Conservation (phyloP, 176 grass and related monocot species). For the Poa pratensis region DNA sequence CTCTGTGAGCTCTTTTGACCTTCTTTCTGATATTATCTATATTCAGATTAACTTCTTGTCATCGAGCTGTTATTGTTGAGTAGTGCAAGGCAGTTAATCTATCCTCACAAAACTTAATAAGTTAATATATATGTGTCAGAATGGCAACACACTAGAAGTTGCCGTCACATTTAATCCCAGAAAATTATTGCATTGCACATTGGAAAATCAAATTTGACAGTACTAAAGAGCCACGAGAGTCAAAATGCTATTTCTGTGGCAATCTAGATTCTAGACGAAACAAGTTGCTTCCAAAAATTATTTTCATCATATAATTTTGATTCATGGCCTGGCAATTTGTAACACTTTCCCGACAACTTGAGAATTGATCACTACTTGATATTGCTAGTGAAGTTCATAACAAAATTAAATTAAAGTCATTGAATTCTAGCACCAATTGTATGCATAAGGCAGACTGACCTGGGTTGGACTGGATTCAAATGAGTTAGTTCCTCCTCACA, state of each 20-base stretch:
- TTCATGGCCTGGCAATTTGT: slow-evolving; percentile 11
- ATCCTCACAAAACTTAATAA: not conserved
- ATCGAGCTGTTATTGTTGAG: not conserved
- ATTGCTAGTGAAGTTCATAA: slow-evolving; percentile 23
- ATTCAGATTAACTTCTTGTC: not conserved
- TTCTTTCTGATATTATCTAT: slow-evolving; percentile 22
- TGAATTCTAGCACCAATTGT: slow-evolving; percentile 11
- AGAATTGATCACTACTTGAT: slow-evolving; percentile 12
- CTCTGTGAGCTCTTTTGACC: not conserved
- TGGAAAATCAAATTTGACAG: not conserved
- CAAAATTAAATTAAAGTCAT: not conserved
- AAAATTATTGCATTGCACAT: not conserved
- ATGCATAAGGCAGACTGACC: not conserved
- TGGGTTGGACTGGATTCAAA: not conserved
- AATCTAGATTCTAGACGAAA: slow-evolving; percentile 16
- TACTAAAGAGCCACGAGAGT: not conserved
- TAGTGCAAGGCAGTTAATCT: not conserved
- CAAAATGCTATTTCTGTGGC: not conserved
- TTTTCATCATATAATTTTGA: not conserved
- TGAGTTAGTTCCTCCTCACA: not conserved
- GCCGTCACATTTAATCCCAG: not conserved
- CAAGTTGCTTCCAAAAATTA: not conserved
- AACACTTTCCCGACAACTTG: not conserved
- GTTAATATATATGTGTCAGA: not conserved
- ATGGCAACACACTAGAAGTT: not conserved